A percentile compares a stretch with the other conserved stretches of the same genome.
phyloP scores from a whole-genome alignment of 169 alveolate species.

The Plasmodium sp. region DNA sequence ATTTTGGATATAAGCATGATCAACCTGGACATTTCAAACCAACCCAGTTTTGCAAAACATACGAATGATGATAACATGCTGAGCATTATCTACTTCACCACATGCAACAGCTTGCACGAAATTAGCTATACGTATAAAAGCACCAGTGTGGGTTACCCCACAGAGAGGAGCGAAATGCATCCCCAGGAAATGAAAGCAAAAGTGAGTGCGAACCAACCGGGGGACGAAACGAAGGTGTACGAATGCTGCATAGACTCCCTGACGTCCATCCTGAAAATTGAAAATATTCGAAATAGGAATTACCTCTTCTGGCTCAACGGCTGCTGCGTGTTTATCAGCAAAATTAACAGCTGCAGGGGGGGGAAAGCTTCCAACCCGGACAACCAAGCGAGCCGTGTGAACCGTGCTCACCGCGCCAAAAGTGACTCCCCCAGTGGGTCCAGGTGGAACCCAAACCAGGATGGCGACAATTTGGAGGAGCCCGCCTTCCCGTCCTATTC shows the following conservation, averaged over 20 bases:
- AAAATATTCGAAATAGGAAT: conserved; percentile 55
- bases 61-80: not conserved
- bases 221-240: conserved; percentile 58
- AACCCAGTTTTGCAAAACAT: not conserved
- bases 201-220: not conserved
- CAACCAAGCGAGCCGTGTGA: not conserved
- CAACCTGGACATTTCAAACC: not conserved
- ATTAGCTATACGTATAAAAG: conserved; percentile 46
- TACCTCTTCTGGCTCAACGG: conserved; percentile 74
- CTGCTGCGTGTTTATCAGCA: conserved; percentile 53
- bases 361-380: not conserved
- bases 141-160: not conserved
- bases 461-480: not conserved
- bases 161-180: conserved; percentile 15
- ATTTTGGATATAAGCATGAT: conserved; percentile 62
- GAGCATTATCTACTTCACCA: conserved; percentile 65
- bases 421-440: not conserved
- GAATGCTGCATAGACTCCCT: conserved; percentile 67
- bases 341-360: conserved; percentile 56
- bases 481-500: conserved; percentile 1
- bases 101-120: conserved; percentile 66
- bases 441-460: not conserved
- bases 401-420: not conserved
- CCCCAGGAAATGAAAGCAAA: not conserved
- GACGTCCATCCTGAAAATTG: conserved; percentile 55